Evolutionary conservation across 306 rosid genomes (phyloP).

Genomic region (Hylodesmum podocarpum): DNA sequence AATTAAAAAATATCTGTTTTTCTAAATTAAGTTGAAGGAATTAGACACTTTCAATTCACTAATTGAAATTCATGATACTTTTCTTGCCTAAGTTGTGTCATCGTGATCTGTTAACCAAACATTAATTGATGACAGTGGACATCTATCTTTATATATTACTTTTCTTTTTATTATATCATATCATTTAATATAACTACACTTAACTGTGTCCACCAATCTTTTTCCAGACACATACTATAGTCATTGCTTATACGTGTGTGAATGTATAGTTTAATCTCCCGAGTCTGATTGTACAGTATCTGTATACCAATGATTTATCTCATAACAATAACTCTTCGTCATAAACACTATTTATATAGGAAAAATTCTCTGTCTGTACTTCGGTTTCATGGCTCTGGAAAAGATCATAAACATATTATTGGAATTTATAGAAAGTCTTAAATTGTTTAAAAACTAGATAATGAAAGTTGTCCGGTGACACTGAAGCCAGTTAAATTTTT

Average conservation of each 20-base stretch:
- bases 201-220: no score
- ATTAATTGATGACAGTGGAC: not conserved
- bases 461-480: slow-evolving; percentile 16
- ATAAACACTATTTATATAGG: not conserved
- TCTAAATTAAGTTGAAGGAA: not conserved
- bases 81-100: not conserved
- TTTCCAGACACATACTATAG: no score
- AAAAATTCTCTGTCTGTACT: not conserved
- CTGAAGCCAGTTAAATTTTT: slow-evolving; percentile 1
- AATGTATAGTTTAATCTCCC: not conserved
- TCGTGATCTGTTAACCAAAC: not conserved
- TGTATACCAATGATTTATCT: not conserved
- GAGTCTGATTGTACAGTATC: not conserved
- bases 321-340: not conserved
- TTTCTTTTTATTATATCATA: no score
- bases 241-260: not conserved
- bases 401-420: not conserved
- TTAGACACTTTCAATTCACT: not conserved
- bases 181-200: no score
- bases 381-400: not conserved
- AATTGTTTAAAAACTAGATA: no score
- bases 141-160: no score
- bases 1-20: not conserved
- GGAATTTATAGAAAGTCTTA: no score
- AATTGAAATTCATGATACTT: not conserved